These are phyloP conservation scores for Seiridium unicorne DNA, from an alignment of 2,329 filamentous ascomycete genomes.

Conservation along the genomic window DNA sequence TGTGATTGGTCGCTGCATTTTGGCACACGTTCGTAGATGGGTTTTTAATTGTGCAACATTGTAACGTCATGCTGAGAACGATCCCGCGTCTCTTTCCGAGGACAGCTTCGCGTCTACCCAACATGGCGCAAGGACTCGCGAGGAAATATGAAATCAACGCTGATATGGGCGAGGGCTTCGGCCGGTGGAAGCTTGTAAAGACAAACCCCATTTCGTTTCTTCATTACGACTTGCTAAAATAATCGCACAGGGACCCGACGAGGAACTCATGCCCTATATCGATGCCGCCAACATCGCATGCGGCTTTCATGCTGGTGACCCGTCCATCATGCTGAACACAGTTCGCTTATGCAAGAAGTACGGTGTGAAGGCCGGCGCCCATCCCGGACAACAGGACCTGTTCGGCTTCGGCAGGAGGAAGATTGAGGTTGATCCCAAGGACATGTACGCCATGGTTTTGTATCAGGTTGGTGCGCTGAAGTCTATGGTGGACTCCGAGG, in stretches of 20 bases:
- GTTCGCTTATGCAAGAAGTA: neutral
- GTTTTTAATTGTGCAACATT: neutral
- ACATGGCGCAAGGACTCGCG: neutral
- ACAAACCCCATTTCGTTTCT: too few relatives aligned
- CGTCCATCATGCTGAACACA: conserved; percentile 48
- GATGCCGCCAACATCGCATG: conserved; percentile 61
- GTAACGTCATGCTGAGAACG: neutral
- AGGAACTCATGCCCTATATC: conserved; percentile 57
- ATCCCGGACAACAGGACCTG: conserved; percentile 4
- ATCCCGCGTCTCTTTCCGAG: neutral
- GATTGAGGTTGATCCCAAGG: conserved; percentile 5
- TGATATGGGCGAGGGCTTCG: conserved; percentile 45
- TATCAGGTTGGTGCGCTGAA: conserved; percentile 8
- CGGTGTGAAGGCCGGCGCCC: conserved; percentile 6
- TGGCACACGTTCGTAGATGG: neutral
- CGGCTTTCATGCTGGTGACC: conserved; percentile 53
- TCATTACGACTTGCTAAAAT: too few relatives aligned
- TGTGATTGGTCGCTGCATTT: too few relatives aligned
- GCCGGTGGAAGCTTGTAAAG: conserved; percentile 35
- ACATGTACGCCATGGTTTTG: conserved; percentile 5
- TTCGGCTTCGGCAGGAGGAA: conserved; percentile 7
- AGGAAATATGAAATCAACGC: conserved; percentile 33
- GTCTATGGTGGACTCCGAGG: neutral
- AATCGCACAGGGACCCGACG: conserved; percentile 44
- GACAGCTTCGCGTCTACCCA: neutral